Conservation (phyloP, 2,329 filamentous ascomycete genomes). For the Colletotrichum costaricense region DNA sequence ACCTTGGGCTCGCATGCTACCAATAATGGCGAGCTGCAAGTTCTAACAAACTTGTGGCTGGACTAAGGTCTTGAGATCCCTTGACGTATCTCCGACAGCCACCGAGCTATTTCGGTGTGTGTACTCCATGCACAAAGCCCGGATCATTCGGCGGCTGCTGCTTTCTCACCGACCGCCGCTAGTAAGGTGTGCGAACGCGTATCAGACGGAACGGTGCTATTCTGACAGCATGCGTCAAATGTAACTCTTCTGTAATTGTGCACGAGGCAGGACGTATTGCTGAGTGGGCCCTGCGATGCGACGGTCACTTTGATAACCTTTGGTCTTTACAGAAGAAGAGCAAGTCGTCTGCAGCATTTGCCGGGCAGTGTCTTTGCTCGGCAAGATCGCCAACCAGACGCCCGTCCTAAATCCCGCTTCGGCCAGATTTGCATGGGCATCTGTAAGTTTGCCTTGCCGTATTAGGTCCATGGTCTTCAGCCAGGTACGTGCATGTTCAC, state of each 20-base stretch:
- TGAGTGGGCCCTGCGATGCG: constrained; percentile 3
- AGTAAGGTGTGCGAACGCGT: constrained; percentile 16
- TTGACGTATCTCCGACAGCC: constrained; percentile 3
- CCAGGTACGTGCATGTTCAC: constrained; percentile 27
- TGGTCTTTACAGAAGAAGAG: not conserved
- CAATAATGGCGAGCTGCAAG: not conserved
- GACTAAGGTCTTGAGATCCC: not conserved
- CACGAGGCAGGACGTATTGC: not conserved
- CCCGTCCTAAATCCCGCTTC: not conserved
- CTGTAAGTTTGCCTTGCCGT: constrained; percentile 9
- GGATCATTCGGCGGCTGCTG: constrained; percentile 7
- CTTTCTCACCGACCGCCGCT: constrained; percentile 18
- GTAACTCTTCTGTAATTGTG: constrained; percentile 1
- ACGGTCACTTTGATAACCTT: constrained; percentile 3
- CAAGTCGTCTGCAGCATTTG: not conserved
- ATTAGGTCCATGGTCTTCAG: constrained; percentile 31
- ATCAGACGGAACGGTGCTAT: constrained; percentile 24
- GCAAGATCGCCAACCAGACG: constrained; percentile 5
- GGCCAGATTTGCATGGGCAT: constrained; percentile 5
- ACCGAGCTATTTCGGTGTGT: constrained; percentile 29
- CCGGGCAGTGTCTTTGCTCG: not conserved
- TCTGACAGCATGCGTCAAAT: constrained; percentile 23
- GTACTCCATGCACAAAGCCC: constrained; percentile 12
- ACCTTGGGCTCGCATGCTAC: not conserved
- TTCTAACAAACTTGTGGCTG: not conserved